These are phyloP conservation scores for Vaccinium macrocarpon DNA, from an alignment of 148 eudicot species.

Conservation along the genomic window DNA sequence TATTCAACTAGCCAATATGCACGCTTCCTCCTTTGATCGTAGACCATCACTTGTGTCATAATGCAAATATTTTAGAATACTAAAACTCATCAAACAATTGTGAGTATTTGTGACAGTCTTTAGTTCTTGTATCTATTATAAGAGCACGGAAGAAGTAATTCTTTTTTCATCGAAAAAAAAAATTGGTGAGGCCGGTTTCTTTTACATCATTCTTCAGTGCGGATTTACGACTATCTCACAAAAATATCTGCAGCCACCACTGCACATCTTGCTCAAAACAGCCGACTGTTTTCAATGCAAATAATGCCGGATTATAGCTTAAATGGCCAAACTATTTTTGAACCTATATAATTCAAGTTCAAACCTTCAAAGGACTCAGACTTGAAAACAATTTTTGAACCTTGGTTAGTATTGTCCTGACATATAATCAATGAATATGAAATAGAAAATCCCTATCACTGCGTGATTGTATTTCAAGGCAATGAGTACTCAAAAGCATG, in stretches of 20 bases:
- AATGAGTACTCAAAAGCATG: background rate
- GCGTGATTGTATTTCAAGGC: background rate
- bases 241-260: background rate
- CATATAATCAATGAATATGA: background rate
- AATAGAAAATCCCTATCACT: background rate
- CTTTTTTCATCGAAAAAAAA: background rate
- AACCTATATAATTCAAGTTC: background rate
- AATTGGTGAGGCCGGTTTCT: background rate
- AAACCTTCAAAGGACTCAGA: background rate
- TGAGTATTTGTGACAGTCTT: background rate
- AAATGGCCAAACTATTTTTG: background rate
- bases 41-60: background rate
- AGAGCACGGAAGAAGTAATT: background rate
- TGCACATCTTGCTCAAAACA: background rate
- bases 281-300: background rate
- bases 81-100: background rate
- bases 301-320: background rate
- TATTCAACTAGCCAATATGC: background rate
- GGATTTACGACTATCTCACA: background rate
- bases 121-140: background rate
- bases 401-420: background rate
- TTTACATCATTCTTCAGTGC: background rate
- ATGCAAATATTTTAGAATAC: background rate
- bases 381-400: background rate
- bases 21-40: background rate